Evolutionary conservation across 805 yeast genomes (phyloP).

Genomic region (Wickerhamomyces chambardii): DNA sequence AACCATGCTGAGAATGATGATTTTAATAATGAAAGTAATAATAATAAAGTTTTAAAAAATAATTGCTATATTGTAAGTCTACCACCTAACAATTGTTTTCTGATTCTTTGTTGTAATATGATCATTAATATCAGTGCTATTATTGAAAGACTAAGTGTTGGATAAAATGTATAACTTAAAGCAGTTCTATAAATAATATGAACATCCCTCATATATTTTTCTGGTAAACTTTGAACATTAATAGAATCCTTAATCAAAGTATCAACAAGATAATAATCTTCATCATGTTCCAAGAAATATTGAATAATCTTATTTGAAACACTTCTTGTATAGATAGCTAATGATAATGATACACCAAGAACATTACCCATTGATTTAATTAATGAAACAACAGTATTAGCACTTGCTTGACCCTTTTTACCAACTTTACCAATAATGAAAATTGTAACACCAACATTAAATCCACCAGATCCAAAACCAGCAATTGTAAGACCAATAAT

Average conservation of each 20-base stretch:
- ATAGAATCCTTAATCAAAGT: slow-evolving; percentile 9
- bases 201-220: not conserved
- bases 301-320: slow-evolving; percentile 17
- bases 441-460: slow-evolving; percentile 27
- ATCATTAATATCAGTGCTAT: slow-evolving; percentile 8
- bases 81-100: not conserved
- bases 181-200: slow-evolving; percentile 6
- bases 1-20: too few species aligned
- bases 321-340: slow-evolving; percentile 22
- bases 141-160: slow-evolving; percentile 5
- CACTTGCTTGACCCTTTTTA: slow-evolving; percentile 29
- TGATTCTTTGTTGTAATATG: slow-evolving; percentile 5
- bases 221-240: slow-evolving; percentile 4
- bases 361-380: slow-evolving; percentile 35
- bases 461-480: slow-evolving; percentile 33
- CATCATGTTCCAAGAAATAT: slow-evolving; percentile 12
- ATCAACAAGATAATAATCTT: slow-evolving; percentile 1
- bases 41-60: too few species aligned
- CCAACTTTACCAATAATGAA: slow-evolving; percentile 34
- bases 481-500: slow-evolving; percentile 19
- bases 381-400: slow-evolving; percentile 34
- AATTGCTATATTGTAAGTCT: too few species aligned
- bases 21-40: too few species aligned
- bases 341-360: slow-evolving; percentile 30
- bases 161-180: slow-evolving; percentile 8